phyloP scores from a whole-genome alignment of 1,284 basidiomycete genomes.

The Puccinia hordei region DNA sequence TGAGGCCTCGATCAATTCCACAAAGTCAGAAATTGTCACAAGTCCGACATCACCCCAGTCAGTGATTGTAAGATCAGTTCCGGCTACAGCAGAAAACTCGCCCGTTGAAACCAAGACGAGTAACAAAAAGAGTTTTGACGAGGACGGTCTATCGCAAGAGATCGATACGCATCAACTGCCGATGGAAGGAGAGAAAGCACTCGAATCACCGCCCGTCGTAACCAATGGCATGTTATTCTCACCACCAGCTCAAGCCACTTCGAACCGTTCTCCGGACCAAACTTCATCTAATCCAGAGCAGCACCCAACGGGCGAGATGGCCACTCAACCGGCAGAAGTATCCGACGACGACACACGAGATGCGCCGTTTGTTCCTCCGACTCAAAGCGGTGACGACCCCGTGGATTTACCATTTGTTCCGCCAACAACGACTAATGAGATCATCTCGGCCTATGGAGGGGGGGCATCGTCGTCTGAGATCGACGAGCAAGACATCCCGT shows the following conservation, averaged over 20 bases:
- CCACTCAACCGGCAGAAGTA: background rate
- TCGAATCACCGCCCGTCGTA: background rate
- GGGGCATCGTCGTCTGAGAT: background rate
- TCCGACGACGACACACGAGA: conserved; percentile 15
- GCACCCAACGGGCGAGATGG: background rate
- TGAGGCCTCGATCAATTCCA: background rate
- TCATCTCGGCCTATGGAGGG: background rate
- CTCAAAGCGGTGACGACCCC: background rate
- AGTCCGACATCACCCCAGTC: conserved; percentile 12
- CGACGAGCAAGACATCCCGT: conserved; percentile 26
- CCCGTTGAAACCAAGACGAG: background rate
- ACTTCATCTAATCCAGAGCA: background rate
- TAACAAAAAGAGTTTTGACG: background rate
- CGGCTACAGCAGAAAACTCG: conserved; percentile 18
- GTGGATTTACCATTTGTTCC: conserved; percentile 13
- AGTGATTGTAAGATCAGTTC: background rate
- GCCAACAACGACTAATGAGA: conserved; percentile 13
- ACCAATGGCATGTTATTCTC: background rate
- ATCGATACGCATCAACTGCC: background rate
- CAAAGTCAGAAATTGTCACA: background rate
- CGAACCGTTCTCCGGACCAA: background rate
- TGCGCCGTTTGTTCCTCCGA: conserved; percentile 41
- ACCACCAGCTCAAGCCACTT: background rate
- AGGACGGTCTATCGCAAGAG: background rate
- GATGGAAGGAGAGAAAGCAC: background rate